These are phyloP conservation scores for Triadica sebifera DNA, from an alignment of 345 rosid species.

Conservation along the genomic window DNA sequence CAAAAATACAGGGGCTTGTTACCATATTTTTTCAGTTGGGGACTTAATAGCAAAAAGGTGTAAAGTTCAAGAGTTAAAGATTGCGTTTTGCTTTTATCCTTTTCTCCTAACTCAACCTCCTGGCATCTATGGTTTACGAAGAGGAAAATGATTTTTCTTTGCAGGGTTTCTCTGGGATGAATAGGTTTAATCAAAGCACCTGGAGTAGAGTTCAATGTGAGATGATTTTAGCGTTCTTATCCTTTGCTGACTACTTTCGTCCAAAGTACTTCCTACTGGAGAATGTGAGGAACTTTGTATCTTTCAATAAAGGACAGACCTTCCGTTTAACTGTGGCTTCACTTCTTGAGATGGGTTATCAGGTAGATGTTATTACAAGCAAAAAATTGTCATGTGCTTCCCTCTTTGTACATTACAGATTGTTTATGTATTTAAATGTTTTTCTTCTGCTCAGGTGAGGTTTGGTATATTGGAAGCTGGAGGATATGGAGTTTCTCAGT, in stretches of 20 bases:
- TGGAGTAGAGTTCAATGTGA: conserved; percentile 86
- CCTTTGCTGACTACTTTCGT: conserved; percentile 85
- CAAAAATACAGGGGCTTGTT: no score
- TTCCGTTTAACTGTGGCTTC: conserved; percentile 73
- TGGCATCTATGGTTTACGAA: not conserved
- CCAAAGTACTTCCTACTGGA: conserved; percentile 86
- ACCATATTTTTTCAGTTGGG: no score
- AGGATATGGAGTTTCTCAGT: conserved; percentile 78
- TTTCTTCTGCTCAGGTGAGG: conserved; percentile 51
- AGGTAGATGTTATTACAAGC: conserved; percentile 27
- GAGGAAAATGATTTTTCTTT: not conserved
- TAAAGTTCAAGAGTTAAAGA: no score
- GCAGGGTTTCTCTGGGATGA: conserved; percentile 94
- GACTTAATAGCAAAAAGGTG: no score
- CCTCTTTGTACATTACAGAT: not conserved
- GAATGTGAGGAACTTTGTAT: conserved; percentile 79
- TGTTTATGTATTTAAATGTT: not conserved
- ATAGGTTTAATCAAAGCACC: conserved; percentile 60
- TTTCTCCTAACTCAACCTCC: not conserved
- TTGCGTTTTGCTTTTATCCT: not conserved
- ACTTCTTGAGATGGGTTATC: conserved; percentile 54
- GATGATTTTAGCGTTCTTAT: conserved; percentile 51
- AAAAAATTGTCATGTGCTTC: not conserved
- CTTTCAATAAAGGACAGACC: conserved; percentile 75
- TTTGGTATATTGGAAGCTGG: conserved; percentile 96